Base-by-base conservation (phyloP, 2,329 filamentous ascomycete genomes). In the Fusarium drepaniforme region DNA sequence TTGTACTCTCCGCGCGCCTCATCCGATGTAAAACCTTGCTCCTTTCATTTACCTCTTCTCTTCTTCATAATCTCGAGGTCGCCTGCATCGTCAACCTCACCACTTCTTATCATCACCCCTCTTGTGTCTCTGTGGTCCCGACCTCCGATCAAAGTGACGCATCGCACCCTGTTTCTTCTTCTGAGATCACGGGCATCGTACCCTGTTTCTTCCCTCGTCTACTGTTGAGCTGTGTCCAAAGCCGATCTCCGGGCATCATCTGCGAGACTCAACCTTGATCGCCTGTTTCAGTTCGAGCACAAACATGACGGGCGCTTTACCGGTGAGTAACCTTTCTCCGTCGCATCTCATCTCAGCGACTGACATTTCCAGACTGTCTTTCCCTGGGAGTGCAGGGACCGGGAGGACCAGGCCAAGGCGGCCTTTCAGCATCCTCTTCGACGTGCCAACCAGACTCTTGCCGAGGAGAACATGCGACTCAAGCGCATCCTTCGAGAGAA, bases 401-500 rank as follows among this genome's bases (percentile, higher is more conserved):
- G 86, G 75, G 83, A 87, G 69, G 87, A 90, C 35, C 84, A 86
- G 79, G 86, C 88, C 58, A 86, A 85, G 79, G 79, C 81, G 40
- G 82, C 83, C 58, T 89, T 87, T 77, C 85, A 88, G 37, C 81
- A 85, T 37, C 87, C 87, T 37, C 80, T 88, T n/a, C 87, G 87
- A 33, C 80, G 80, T 65, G 83, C 85, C 73, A 88, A 88, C 61
- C 83, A 83, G 72, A 79, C 81, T 59, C 83, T 90, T 4, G 71
- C 81, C 16, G 85, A 88, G 21, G 88, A 90, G 78, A 89, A 89
- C 68, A 62, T 86, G 78, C 80, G 78, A 38, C 81, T 90, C 59
- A 90, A 90, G 80, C 84, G 83, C 46, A 83, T 90, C 8, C 81
- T 90, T 38, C 86, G 87, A 30, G 85, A 89, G 68, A 86, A 89